Base-by-base conservation (phyloP, 768 basidiomycete genomes). In the Tylopilus balloui region DNA sequence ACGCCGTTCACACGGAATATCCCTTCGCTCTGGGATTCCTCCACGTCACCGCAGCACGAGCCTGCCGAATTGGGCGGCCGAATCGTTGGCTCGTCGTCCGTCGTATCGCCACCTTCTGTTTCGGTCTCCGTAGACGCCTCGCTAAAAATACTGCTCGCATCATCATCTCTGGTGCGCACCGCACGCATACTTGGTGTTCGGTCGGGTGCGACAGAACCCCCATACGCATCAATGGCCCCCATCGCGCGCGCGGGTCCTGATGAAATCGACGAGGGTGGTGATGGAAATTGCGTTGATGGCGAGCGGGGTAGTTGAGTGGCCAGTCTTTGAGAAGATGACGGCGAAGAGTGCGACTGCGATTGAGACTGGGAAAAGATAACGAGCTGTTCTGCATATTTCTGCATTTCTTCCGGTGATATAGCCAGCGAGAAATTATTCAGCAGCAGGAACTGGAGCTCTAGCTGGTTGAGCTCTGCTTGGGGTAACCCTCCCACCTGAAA, bases 381-480 rank as follows among this genome's bases (percentile, higher is more conserved):
- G 45, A 99, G 80, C 56, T 93, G 86, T 59, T 93, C 89, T 2
- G 92, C 92, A 67, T 97, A 99, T 45, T 82, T 79, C 67, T 96
- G 92, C 88, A 98, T 92, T 69, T 98, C 95, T 15, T 87, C 82
- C 9, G 79, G 75, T 2, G 87, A 82, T 59, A 99, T 90, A 59
- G 88, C 86, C 45, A 99, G 78, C 14, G 82, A 75, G 63, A 99
- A 99, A 71, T 98, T 91, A 69, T 98, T 99, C 8, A 98, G 78
- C 6, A 98, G 84, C 6, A 98, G 77, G 65, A 99, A 99, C 57
- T 98, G 96, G 1, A 99, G 83, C 63, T 99, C 96, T 44, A 99
- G 83, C 61, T 94, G 91, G 67, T 99, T 98, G 42, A 99, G 81
- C 65, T 95, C 92, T 29, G 84, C 75, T 50, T 90, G 81, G 0